These are phyloP conservation scores for Leonotis leonurus DNA, from an alignment of 257 asterid genomes.

Conservation along the genomic window DNA sequence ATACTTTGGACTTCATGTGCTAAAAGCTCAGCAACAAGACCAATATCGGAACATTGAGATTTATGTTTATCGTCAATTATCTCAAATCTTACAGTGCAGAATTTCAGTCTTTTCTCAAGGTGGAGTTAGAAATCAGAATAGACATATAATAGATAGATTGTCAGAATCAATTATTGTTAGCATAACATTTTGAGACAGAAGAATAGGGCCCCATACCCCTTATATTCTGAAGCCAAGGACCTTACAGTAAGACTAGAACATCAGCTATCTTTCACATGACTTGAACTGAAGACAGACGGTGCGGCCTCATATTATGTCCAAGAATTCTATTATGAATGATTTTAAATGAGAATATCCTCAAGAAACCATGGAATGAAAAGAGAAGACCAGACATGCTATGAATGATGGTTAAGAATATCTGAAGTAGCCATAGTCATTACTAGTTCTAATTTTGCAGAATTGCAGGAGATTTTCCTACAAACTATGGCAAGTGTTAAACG, in stretches of 20 bases:
- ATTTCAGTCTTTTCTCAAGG: not conserved
- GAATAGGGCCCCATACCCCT: not conserved
- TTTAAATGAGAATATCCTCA: too few species aligned
- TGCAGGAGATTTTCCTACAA: not conserved
- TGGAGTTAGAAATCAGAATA: too few species aligned
- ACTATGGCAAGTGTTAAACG: not conserved
- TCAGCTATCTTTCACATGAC: not conserved
- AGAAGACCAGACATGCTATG: not conserved
- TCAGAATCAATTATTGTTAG: not conserved
- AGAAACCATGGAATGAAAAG: not conserved
- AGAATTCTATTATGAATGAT: too few species aligned
- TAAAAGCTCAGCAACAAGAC: not conserved
- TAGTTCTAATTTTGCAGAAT: too few species aligned
- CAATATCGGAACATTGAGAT: too few species aligned
- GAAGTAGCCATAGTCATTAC: too few species aligned
- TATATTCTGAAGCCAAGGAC: not conserved
- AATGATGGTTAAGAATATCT: too few species aligned
- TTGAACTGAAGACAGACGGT: not conserved
- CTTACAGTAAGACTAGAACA: not conserved
- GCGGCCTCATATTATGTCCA: too few species aligned
- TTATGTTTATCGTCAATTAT: too few species aligned
- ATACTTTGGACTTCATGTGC: not conserved
- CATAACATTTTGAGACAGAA: not conserved
- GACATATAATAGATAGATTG: too few species aligned
- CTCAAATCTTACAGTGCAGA: too few species aligned